Conservation (phyloP, 495 filamentous ascomycete species). For the Talaromyces adpressus region DNA sequence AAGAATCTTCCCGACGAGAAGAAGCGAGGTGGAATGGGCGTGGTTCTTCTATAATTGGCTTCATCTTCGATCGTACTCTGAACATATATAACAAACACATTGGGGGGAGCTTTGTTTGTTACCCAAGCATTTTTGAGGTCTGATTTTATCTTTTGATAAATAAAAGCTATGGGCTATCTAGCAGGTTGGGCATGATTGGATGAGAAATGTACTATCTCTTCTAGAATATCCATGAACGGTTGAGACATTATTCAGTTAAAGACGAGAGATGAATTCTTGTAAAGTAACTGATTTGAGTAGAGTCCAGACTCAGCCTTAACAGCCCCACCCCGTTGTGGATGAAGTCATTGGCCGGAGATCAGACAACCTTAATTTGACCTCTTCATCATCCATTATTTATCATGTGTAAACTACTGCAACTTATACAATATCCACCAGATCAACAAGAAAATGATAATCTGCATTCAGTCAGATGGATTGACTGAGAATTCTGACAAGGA, state of each 20-base stretch:
- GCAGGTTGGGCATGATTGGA: neutral
- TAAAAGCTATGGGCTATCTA: neutral
- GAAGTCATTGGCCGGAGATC: neutral
- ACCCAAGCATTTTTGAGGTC: neutral
- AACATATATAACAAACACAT: neutral
- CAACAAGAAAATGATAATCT: neutral
- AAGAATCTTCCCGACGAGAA: conserved; percentile 67
- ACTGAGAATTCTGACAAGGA: neutral
- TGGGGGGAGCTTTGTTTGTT: neutral
- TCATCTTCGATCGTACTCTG: neutral
- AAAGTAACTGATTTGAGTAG: neutral
- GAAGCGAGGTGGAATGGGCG: conserved; percentile 76
- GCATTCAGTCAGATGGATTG: neutral
- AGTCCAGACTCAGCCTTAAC: neutral
- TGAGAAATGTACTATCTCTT: neutral
- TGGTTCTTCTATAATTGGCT: conserved; percentile 64
- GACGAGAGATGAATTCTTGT: too few relatives aligned
- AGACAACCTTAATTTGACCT: conserved; percentile 5
- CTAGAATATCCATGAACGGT: neutral
- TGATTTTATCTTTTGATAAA: neutral
- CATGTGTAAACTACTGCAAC: neutral
- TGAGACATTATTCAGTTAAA: too few relatives aligned
- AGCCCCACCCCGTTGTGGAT: neutral
- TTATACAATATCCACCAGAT: neutral
- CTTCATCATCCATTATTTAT: neutral